Conservation (phyloP, 2,329 filamentous ascomycete genomes). For the Fusarium sarcochroum region DNA sequence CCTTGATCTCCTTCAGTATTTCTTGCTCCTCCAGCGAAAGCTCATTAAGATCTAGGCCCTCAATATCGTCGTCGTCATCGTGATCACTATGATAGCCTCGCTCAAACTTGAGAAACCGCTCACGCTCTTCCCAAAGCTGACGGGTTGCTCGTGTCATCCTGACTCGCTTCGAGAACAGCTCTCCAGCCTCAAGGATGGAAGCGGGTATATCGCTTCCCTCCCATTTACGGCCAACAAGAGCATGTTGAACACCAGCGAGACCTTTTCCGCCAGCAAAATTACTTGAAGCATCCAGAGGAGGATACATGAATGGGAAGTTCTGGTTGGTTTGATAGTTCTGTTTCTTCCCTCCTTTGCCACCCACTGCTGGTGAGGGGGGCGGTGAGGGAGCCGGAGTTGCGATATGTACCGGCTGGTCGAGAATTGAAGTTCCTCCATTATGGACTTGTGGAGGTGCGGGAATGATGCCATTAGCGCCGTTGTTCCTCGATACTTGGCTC, state of each 20-base stretch:
- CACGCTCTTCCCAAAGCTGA: conserved; percentile 94
- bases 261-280: conserved; percentile 94
- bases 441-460: conserved; percentile 68
- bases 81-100: conserved; percentile 81
- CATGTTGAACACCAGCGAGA: conserved; percentile 82
- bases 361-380: conserved; percentile 87
- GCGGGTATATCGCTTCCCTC: conserved; percentile 94
- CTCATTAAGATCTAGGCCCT: conserved; percentile 63
- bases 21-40: conserved; percentile 57
- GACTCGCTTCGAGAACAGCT: conserved; percentile 90
- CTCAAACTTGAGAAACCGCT: conserved; percentile 91
- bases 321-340: conserved; percentile 99
- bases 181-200: conserved; percentile 94
- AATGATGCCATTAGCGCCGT: conserved; percentile 73
- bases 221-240: conserved; percentile 87
- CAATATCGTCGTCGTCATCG: conserved; percentile 62
- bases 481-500: conserved; percentile 76
- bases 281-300: conserved; percentile 88
- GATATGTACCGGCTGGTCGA: conserved; percentile 97
- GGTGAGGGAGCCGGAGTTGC: conserved; percentile 98
- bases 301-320: conserved; percentile 98
- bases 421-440: conserved; percentile 79
- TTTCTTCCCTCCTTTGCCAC: conserved; percentile 95
- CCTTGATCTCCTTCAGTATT: conserved; percentile 59
- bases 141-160: conserved; percentile 92